A percentile compares a stretch with the other conserved stretches of the same genome.
phyloP scores from a whole-genome alignment of 495 filamentous ascomycete species.

The Neurospora hispaniola region DNA sequence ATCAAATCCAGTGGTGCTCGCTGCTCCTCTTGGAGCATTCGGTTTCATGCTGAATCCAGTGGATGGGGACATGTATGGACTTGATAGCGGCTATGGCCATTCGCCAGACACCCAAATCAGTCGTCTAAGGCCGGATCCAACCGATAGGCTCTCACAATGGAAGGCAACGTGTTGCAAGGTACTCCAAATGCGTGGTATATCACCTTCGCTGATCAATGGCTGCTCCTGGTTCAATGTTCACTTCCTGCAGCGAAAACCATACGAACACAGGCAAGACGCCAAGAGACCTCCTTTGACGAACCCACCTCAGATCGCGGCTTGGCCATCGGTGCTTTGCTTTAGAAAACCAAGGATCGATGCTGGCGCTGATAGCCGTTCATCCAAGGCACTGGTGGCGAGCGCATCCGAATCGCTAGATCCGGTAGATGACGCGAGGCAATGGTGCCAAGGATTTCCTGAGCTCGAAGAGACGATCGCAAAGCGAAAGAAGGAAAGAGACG shows the following conservation, averaged over 20 bases:
- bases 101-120: conserved; percentile 38
- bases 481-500: conserved; percentile 43
- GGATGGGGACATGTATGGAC: conserved; percentile 14
- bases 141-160: conserved; percentile 29
- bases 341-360: conserved; percentile 24
- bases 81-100: conserved; percentile 24
- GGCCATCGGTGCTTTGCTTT: conserved; percentile 43
- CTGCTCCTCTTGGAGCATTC: conserved; percentile 37
- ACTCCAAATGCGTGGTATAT: conserved; percentile 32
- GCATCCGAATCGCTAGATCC: conserved; percentile 42
- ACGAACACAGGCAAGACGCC: conserved; percentile 31
- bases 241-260: conserved; percentile 23
- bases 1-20: conserved; percentile 28
- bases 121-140: conserved; percentile 25
- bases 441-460: conserved; percentile 44
- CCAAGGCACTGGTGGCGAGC: conserved; percentile 5
- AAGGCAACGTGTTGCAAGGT: conserved; percentile 29
- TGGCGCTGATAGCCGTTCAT: conserved; percentile 7
- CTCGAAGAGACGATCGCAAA: conserved; percentile 35
- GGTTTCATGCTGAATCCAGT: conserved; percentile 27
- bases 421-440: conserved; percentile 55
- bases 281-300: conserved; percentile 28
- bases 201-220: conserved; percentile 23
- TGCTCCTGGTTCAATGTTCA: conserved; percentile 27
- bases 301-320: conserved; percentile 28